Percentiles rank a stretch among this genome's conserved stretches.
These are phyloP conservation scores for Aspergillus steynii DNA, from an alignment of 495 filamentous ascomycete species.

Conservation along the genomic window DNA sequence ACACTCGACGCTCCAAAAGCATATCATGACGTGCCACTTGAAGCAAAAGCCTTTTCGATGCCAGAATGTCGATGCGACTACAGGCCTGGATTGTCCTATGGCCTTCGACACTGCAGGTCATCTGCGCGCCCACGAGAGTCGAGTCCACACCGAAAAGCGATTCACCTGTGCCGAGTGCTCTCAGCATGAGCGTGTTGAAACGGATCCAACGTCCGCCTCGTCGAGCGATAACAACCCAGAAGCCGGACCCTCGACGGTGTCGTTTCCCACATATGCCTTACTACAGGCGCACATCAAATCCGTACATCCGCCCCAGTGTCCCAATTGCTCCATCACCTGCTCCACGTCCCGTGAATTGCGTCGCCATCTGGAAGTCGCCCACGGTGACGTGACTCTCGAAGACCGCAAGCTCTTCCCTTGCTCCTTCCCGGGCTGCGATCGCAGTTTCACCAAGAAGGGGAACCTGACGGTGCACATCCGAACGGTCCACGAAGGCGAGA, in stretches of 20 bases:
- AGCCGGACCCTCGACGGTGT: conserved; percentile 27
- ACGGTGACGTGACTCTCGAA: conserved; percentile 60
- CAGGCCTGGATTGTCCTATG: conserved; percentile 59
- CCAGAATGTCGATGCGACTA: conserved; percentile 52
- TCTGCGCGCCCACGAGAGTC: conserved; percentile 68
- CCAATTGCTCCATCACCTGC: conserved; percentile 66
- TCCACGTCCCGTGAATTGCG: conserved; percentile 60
- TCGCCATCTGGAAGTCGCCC: conserved; percentile 68
- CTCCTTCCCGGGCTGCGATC: conserved; percentile 61
- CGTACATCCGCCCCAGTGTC: conserved; percentile 73
- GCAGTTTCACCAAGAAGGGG: conserved; percentile 71
- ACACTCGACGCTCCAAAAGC: conserved; percentile 79
- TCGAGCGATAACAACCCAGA: conserved; percentile 13
- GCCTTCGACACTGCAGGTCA: conserved; percentile 70
- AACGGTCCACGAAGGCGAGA: conserved; percentile 67
- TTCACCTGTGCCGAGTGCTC: conserved; percentile 75
- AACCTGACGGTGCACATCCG: conserved; percentile 80
- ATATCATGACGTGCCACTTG: conserved; percentile 74
- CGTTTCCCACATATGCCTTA: conserved; percentile 69
- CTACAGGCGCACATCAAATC: conserved; percentile 70
- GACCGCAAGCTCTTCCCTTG: conserved; percentile 66
- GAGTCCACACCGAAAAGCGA: conserved; percentile 64
- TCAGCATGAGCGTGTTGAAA: conserved; percentile 29
- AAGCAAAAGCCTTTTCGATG: conserved; percentile 68
- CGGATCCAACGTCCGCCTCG: background rate